Percentiles rank a stretch among this genome's conserved stretches.
Evolutionary conservation across 2,329 filamentous ascomycete genomes (phyloP).

Genomic region (Botryotinia narcissicola): DNA sequence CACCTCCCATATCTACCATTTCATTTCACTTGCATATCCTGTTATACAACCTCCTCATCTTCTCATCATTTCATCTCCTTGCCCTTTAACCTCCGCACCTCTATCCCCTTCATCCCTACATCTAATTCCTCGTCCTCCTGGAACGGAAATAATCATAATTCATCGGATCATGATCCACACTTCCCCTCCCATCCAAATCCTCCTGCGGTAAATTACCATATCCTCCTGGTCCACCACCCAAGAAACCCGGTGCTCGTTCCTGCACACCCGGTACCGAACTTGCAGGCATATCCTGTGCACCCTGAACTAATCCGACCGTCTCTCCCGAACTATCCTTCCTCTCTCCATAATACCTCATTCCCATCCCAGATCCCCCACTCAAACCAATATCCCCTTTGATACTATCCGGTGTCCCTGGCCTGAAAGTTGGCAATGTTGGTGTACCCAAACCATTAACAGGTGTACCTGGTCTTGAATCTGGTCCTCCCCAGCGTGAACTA

Average conservation of each 20-base stretch:
- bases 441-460: constrained; percentile 3
- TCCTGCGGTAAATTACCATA: constrained; percentile 59
- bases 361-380: neutral
- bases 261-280: neutral
- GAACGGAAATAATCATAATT: constrained; percentile 38
- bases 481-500: constrained; percentile 25
- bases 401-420: constrained; percentile 9
- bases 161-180: constrained; percentile 35
- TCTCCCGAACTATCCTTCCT: constrained; percentile 7
- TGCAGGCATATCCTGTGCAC: constrained; percentile 6
- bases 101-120: neutral
- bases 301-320: neutral
- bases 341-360: constrained; percentile 4
- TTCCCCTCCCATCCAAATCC: constrained; percentile 26
- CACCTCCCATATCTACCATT: constrained; percentile 14
- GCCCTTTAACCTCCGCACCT: neutral
- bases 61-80: neutral
- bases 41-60: neutral
- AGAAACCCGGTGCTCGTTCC: constrained; percentile 48
- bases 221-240: constrained; percentile 57
- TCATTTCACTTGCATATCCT: constrained; percentile 9
- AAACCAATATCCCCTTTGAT: constrained; percentile 6
- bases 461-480: constrained; percentile 33
- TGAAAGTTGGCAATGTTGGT: neutral
- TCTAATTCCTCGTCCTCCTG: constrained; percentile 23